Base-by-base conservation (phyloP, 163 green algal genomes). In the Scenedesmus sp. region DNA sequence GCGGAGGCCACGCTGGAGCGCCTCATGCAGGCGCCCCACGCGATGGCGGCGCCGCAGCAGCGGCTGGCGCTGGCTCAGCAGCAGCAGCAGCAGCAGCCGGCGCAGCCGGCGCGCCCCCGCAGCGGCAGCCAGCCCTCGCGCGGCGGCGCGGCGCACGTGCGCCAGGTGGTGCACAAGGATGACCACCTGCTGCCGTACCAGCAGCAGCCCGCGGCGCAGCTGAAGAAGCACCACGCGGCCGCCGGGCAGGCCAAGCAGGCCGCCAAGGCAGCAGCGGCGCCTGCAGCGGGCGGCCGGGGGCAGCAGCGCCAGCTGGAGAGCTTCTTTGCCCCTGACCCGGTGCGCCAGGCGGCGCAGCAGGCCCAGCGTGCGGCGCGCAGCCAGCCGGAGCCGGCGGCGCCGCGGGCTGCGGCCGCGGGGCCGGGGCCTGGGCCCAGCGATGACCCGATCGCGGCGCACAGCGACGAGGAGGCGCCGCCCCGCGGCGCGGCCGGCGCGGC, bases 151-250 rank as follows among this genome's bases (percentile, higher is more conserved):
- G 15, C 11, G 0, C 26, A 15, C 22, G 53, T 34, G 4, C 33
- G 69, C n/a, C 69, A 39, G 14, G 10, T 65, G 51, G 10, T 71
- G 63, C 63, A 71, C 20, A 51, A 51, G 51, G 69, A 66, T 2
- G 57, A 77, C 53, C 63, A 44, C 20, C 26, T 65, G 22, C 31
- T 45, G 56, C 70, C 70, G 14, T 63, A 62, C 15, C 70, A 70
- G 57, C 60, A 73, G 60, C 67, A 77, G 51, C 67, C 14, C 29
- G 14, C 3, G 29, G 14, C 17, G 56, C 56, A 63, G 56, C 22
- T 42, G 56, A 63, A 63, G 56, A 29, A 63, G n/a, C 3, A 33
- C 17, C 24, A 29, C 14, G n/a, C n/a, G n/a, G n/a, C n/a, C n/a
- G n/a, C n/a, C n/a, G n/a, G n/a, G n/a, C n/a, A n/a, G n/a, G n/a